Evolutionary conservation across 2,329 filamentous ascomycete genomes (phyloP), one percentile per base, ranked within the genome.

Genomic region (Chaetothyriales sp.): DNA sequence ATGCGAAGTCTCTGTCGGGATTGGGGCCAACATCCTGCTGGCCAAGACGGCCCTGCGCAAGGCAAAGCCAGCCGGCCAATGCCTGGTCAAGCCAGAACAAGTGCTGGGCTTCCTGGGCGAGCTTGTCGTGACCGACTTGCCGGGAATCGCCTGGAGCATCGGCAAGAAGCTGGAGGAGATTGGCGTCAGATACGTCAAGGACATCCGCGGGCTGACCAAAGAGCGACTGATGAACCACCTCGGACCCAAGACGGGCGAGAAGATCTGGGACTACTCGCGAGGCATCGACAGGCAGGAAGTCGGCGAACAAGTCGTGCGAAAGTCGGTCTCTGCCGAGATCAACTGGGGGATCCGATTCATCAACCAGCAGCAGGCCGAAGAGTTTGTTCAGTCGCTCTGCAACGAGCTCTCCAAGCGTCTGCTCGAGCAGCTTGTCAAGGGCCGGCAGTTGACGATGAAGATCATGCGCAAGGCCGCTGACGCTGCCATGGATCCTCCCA

Each of bases 281-380:
- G 92, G 92, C 2, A 86, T 96, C 47, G 92, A 98, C 66, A 77
- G 75, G 47, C 75, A 80, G 1, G 87, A 95, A 65, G 86, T 96
- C 5, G 90, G 89, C 28, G 84, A 90, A 51, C 84, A 93, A 61
- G 79, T 83, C 0, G 73, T 86, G 15, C 81, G 92, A 49, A 98
- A 96, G 63, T 96, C 90, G 0, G 87, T 98, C 0, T 96, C 92
- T 1, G 90, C 90, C 1, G 92, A 98, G 64, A 87, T 98, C 55
- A 98, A 92, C 61, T 98, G 92, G 92, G 92, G 93, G 2, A 94
- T 98, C 51, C 81, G 92, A 5, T 98, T 98, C 63, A 80, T 92
- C 58, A 93, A 77, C 53, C 87, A 95, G 62, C 76, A 79, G n/a
- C 90, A 98, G 66, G 89, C 88, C 0, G 90, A 96, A 53, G 86